These are phyloP conservation scores for Alliaria petiolata DNA, from an alignment of 345 rosid species.

Conservation along the genomic window DNA sequence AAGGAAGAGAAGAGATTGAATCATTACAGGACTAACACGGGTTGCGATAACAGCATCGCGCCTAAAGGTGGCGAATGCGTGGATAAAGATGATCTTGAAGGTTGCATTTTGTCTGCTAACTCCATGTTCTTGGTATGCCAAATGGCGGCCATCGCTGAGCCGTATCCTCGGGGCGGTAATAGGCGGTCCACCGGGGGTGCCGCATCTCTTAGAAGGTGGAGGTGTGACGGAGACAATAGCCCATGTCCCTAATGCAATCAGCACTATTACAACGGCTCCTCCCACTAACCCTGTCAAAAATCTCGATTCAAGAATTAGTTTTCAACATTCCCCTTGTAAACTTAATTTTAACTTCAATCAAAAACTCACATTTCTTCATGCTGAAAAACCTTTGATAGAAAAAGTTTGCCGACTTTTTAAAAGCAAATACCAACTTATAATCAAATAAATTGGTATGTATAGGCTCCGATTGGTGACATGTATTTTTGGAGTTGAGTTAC, in stretches of 20 bases:
- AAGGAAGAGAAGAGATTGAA: background rate
- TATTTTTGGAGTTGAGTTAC: too few species aligned
- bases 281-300: slow-evolving; percentile 3
- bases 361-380: slow-evolving; percentile 29
- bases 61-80: slow-evolving; percentile 45
- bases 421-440: slow-evolving; percentile 24
- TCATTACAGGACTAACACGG: slow-evolving; percentile 32
- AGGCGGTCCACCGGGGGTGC: slow-evolving; percentile 47
- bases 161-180: slow-evolving; percentile 51
- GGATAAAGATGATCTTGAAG: slow-evolving; percentile 46
- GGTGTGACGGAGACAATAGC: slow-evolving; percentile 41
- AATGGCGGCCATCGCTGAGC: slow-evolving; percentile 55
- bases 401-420: too few species aligned
- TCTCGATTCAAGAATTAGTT: background rate
- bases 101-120: slow-evolving; percentile 47
- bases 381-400: background rate
- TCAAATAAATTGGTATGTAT: slow-evolving; percentile 2
- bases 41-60: slow-evolving; percentile 39
- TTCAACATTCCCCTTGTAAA: background rate
- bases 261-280: slow-evolving; percentile 4
- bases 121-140: slow-evolving; percentile 60
- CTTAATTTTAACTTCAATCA: background rate
- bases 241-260: slow-evolving; percentile 44
- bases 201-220: slow-evolving; percentile 45
- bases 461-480: too few species aligned